Evolutionary conservation across 805 yeast species (phyloP), one percentile per base, ranked within the genome.

Genomic region (Ogataea naganishii): DNA sequence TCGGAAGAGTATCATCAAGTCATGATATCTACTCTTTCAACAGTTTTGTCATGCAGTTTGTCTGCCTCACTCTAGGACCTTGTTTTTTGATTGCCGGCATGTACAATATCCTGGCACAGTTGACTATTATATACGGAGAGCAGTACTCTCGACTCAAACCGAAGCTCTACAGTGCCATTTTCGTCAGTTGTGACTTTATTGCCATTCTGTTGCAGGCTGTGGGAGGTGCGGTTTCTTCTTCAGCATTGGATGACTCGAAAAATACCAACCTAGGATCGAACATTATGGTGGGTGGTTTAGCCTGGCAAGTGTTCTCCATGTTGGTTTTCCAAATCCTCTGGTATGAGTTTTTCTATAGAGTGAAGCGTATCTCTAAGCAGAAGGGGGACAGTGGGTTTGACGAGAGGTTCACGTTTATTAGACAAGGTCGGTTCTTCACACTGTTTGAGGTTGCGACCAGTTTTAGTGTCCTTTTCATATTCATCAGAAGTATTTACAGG

Each of bases 51-150:
- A 54, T 76, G 43, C 94, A 85, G 51, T 68, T 79, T 38, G 68
- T 76, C 32, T 64, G 77, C 43, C 56, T 84, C 33, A 82, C 89
- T 0, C 53, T 85, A 27, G 89, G 84, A 0, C 95, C 95, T 0
- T 84, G 83, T 14, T 80, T 85, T 50, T 60, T 81, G 26, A 80
- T 82, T 82, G 95, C 81, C 4, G 95, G 89, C 2, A 62, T 85
- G 3, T 86, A 85, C 55, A 79, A 68, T 40, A 61, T 75, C 31
- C 55, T 85, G 39, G 85, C 80, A 5, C 80, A 82, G 51, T 42
- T 80, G 29, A 60, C 76, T 27, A 73, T 77, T 33, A 52, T 82
- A 1, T 75, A 72, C 44, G 84, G 84, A 2, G 57, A 61, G 33
- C 46, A 57, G 12, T 75, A 55, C 39, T 73, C 86, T 0, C 14